Conservation (phyloP, 2,329 filamentous ascomycete species). For the Thielaviopsis euricoi region DNA sequence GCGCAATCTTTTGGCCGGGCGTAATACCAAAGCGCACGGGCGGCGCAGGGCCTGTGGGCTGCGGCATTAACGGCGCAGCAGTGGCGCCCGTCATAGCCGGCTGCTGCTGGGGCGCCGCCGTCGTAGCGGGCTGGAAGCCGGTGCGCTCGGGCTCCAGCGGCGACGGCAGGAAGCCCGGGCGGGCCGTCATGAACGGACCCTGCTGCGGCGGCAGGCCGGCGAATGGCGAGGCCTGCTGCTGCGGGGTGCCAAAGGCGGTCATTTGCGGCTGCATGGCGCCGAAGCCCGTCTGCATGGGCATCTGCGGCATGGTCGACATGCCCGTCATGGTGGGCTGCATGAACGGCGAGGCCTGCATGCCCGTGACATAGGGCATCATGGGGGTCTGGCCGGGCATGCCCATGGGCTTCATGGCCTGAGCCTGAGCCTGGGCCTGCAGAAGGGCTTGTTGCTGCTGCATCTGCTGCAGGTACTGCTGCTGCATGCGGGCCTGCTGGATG, state of each 20-base stretch:
- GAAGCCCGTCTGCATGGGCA: conserved; percentile 24
- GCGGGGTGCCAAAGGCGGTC: conserved; percentile 43
- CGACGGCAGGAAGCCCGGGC: conserved; percentile 31
- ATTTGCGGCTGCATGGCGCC: conserved; percentile 40
- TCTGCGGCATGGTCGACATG: conserved; percentile 22
- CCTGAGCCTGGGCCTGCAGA: conserved; percentile 19
- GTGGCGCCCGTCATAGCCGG: conserved; percentile 10
- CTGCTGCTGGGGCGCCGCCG: conserved; percentile 28
- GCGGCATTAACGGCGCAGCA: conserved; percentile 15
- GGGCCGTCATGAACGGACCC: conserved; percentile 7
- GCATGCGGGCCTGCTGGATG: conserved; percentile 47
- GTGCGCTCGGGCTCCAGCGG: conserved; percentile 45
- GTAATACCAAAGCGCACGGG: conserved; percentile 77
- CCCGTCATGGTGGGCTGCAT: conserved; percentile 36
- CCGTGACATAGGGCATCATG: conserved; percentile 23
- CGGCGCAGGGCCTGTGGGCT: conserved; percentile 53
- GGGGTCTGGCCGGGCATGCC: conserved; percentile 15
- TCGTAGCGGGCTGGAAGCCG: conserved; percentile 23
- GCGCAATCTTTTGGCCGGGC: conserved; percentile 55
- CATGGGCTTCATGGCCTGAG: conserved; percentile 19
- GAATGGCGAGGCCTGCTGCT: conserved; percentile 17
- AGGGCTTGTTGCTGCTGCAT: conserved; percentile 25
- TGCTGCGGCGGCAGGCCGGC: conserved; percentile 8
- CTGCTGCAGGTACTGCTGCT: conserved; percentile 40
- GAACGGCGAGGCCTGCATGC: conserved; percentile 18